Base-by-base conservation (phyloP, 768 basidiomycete species). In the Boletus bicolor region DNA sequence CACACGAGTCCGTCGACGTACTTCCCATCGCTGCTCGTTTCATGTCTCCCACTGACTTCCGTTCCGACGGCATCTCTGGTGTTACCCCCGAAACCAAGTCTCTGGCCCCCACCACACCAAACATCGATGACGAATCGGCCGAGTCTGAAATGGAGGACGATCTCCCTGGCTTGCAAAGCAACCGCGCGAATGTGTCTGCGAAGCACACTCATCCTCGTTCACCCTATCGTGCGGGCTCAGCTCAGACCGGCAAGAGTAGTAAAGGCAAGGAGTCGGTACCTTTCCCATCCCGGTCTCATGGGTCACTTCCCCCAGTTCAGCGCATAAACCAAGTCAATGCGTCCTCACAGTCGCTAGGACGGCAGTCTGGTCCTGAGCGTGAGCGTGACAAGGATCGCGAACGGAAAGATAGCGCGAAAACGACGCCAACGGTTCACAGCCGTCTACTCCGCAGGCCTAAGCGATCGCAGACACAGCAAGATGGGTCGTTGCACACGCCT, bases 21-120 rank as follows among this genome's bases (percentile, higher is more conserved):
- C 87, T 85, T 3, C 68, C 94, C 48, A 97, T 97, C 58, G 94
- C 94, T 44, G 87, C 94, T 24, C 86, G 91, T 48, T 97, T 94
- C 79, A 89, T 93, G 76, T 88, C 88, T 5, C 89, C 89, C 9
- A 64, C 66, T 12, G 72, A 73, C 21, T 76, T 77, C 60, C 77
- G 73, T 45, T 72, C 73, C 7, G 77, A 78, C 10, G 86, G 86
- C 9, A 73, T 79, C 0, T 71, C 70, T 28, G 59, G 21, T 61
- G 7, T 75, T 45, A 67, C 75, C 8, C 73, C 76, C 28, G 79
- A 81, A 41, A 75, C 78, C 61, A 79, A 83, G 57, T 84, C 83
- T 51, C 64, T 76, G 19, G 76, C 70, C 10, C 65, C 72, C 8
- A 68, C 74, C 35, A 75, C 78, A 0, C 84, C 84, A 5, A 82